Evolutionary conservation across 2,329 filamentous ascomycete species (phyloP), one percentile per base, ranked within the genome.

Genomic region (Colletotrichum liaoningense): DNA sequence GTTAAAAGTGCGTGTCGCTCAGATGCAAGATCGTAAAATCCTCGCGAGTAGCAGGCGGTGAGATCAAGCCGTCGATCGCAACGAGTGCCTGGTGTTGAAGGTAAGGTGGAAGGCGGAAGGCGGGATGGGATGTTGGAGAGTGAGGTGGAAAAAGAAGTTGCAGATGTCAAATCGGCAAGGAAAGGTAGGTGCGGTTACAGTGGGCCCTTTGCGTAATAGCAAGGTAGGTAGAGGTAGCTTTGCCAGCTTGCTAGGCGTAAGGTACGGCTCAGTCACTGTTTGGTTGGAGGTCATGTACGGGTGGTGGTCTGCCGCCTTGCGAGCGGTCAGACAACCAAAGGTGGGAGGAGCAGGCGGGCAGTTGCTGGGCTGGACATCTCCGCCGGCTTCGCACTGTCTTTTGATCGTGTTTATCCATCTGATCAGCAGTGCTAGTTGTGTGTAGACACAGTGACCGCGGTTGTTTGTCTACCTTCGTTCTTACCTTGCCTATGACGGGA

Each of bases 141-240:
- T 65, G 57, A 72, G 69, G 42, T 74, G 63, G 70, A 72, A 72
- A 72, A 74, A 74, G 72, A 73, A 73, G 71, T 73, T 74, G 72
- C 68, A 74, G 69, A 74, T 68, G 69, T 74, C 72, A 68, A 74
- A 72, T 72, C 68, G 63, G 63, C 60, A 73, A 24, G 72, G 72
- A 72, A 66, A 74, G 68, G 69, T 72, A 72, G 72, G 72, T 74
- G 69, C 63, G 69, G 72, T 74, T 72, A 74, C 63, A 74, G 72
- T 73, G 72, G 72, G 69, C 57, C 72, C 72, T 73, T 73, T 74
- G 72, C 72, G 72, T 74, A 73, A 74, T 72, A 55, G 71, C 67
- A 73, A 73, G 67, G 71, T 62, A 73, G 60, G 67, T 65, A 66
- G 67, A 69, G 46, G 66, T 70, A 69, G 60, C 70, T 72, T 63